Evolutionary conservation across 2,329 filamentous ascomycete species (phyloP).

Genomic region (Xylariales sp.): DNA sequence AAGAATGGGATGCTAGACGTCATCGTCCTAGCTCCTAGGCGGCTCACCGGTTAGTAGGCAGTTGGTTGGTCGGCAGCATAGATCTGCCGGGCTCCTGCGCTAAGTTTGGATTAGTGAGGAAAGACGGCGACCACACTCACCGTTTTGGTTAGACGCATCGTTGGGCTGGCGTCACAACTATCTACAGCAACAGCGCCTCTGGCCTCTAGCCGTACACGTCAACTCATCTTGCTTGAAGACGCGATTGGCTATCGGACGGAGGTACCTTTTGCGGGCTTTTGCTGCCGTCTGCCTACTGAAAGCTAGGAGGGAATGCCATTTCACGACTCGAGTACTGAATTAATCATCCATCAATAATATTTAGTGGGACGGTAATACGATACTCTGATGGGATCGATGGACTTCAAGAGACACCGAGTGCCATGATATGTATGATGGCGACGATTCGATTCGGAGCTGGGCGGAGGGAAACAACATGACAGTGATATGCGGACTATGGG

Average conservation of each 20-base stretch:
- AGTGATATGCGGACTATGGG: background rate
- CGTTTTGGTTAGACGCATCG: slow-evolving; percentile 11
- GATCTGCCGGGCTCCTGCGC: slow-evolving; percentile 14
- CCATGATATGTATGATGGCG: background rate
- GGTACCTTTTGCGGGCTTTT: background rate
- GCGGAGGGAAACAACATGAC: background rate
- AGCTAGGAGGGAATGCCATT: background rate
- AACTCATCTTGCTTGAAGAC: background rate
- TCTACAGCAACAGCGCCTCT: background rate
- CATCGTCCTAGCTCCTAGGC: slow-evolving; percentile 4
- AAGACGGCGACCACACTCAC: slow-evolving; percentile 17
- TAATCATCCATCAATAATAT: background rate
- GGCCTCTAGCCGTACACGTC: background rate
- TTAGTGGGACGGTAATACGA: background rate
- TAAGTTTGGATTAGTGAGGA: slow-evolving; percentile 14
- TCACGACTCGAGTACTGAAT: background rate
- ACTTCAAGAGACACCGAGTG: background rate
- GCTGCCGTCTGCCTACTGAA: background rate
- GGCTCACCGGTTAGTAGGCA: slow-evolving; percentile 3
- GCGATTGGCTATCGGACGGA: slow-evolving; percentile 7
- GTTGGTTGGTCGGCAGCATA: slow-evolving; percentile 1
- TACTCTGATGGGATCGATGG: background rate
- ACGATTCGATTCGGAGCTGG: background rate
- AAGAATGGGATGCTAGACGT: slow-evolving; percentile 13
- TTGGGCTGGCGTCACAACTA: background rate